Percentiles rank a stretch among this genome's conserved stretches.
phyloP scores from a whole-genome alignment of 257 asterid genomes.

The Solanum etuberosum region DNA sequence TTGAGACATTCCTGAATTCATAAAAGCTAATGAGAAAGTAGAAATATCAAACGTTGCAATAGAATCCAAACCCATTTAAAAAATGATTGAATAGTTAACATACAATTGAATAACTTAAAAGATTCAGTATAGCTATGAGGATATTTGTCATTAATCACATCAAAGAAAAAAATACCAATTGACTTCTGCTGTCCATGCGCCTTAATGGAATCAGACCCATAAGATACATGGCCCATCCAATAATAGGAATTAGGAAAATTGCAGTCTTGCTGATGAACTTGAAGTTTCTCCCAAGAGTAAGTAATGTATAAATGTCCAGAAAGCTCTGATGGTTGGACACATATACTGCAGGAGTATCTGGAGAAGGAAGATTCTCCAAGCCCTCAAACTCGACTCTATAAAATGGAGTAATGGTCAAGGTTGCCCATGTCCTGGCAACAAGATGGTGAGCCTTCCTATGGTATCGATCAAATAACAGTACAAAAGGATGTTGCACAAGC shows the following conservation, averaged over 20 bases:
- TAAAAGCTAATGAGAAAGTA: conserved; percentile 1
- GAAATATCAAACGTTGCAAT: background rate
- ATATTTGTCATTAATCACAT: background rate
- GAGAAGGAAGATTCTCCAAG: conserved; percentile 67
- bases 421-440: conserved; percentile 75
- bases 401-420: conserved; percentile 58
- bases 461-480: conserved; percentile 71
- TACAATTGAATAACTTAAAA: background rate
- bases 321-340: conserved; percentile 98
- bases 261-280: conserved; percentile 97
- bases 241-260: conserved; percentile 73
- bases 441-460: conserved; percentile 65
- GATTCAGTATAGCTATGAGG: background rate
- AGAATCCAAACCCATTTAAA: background rate
- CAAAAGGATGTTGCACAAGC: conserved; percentile 77
- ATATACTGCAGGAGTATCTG: conserved; percentile 71
- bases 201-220: conserved; percentile 81
- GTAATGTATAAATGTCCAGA: conserved; percentile 79
- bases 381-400: conserved; percentile 69
- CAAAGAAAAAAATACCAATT: conserved; percentile 40
- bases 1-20: conserved; percentile 71
- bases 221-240: conserved; percentile 98
- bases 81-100: background rate
- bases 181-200: conserved; percentile 97
- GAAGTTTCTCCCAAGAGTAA: conserved; percentile 83